A percentile compares a stretch with the other conserved stretches of the same genome.
These are phyloP conservation scores for Saturnispora sekii DNA, from an alignment of 805 yeast species.

Conservation along the genomic window DNA sequence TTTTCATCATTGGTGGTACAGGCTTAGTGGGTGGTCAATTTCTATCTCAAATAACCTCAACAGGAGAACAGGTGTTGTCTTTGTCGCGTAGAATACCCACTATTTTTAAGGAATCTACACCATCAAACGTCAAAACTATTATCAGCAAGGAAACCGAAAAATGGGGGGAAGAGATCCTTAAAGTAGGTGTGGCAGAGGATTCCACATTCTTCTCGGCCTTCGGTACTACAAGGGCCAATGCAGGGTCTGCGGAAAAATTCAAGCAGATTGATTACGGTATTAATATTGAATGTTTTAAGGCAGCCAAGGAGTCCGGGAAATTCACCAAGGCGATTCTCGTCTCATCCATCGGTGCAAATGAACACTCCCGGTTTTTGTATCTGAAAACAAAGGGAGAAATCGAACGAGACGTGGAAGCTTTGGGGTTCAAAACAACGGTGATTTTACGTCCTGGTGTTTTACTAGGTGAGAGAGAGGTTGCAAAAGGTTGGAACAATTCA, in stretches of 20 bases:
- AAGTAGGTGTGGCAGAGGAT: constrained; percentile 24
- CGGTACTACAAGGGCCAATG: constrained; percentile 66
- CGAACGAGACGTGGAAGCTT: constrained; percentile 54
- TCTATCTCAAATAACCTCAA: constrained; percentile 31
- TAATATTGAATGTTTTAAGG: constrained; percentile 57
- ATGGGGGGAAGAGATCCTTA: constrained; percentile 38
- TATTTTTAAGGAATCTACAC: constrained; percentile 4
- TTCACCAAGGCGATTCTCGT: constrained; percentile 59
- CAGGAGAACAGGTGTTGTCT: constrained; percentile 35
- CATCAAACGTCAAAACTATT: constrained; percentile 25
- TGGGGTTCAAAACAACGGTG: constrained; percentile 62
- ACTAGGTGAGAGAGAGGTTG: constrained; percentile 48
- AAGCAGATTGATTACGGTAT: constrained; percentile 65
- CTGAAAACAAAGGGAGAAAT: constrained; percentile 62
- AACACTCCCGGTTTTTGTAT: constrained; percentile 51
- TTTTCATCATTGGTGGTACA: constrained; percentile 57
- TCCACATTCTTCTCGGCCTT: constrained; percentile 52
- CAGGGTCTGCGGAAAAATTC: constrained; percentile 67
- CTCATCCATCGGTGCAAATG: constrained; percentile 55
- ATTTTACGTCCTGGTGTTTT: constrained; percentile 72
- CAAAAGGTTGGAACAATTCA: constrained; percentile 31
- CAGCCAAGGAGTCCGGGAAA: constrained; percentile 58
- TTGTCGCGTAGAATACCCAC: constrained; percentile 39
- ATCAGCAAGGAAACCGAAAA: constrained; percentile 36
- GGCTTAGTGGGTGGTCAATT: constrained; percentile 65